Evolutionary conservation across 768 basidiomycete species (phyloP), one percentile per base, ranked within the genome.

Genomic region (Tricholoma sp.): DNA sequence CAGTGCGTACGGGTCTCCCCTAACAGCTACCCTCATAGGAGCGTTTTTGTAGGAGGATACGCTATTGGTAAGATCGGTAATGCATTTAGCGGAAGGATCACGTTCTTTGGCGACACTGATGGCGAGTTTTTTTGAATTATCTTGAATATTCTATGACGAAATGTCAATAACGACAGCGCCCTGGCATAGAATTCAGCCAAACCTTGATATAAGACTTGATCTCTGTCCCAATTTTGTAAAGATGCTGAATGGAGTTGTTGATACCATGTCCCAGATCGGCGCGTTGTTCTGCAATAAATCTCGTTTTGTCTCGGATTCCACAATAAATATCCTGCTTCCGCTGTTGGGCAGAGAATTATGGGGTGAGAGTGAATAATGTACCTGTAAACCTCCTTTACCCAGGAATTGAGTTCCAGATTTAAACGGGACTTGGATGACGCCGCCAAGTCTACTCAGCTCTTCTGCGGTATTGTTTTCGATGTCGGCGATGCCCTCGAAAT

Each of bases 151-250:
- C 87, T 91, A 59, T 1, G 34, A 3, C 1, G 4, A n/a, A 34
- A 29, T 8, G 41, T 22, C 50, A 52, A 2, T 43, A 34, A 29
- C 9, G 39, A 34, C 18, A 21, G 14, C 5, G 29, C 7, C 5
- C 3, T 7, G 7, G 4, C 16, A n/a, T 22, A 34, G 52, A 21
- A 24, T 24, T 10, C 22, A n/a, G n/a, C 64, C 73, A 3, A 41
- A 89, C 92, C 83, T 91, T 94, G 70, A 99, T 89, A 71, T 99
- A 96, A 2, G 95, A 95, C 74, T 98, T 98, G 71, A 99, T 93
- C 72, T 99, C 97, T 2, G 84, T 77, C 31, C 88, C 76, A 19
- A 98, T 81, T 72, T 98, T 98, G 73, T 96, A 89, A 11, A 99
- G 82, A 70, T 98, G 97, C 71, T 98, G 94, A 2, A 99, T 98